phyloP scores from a whole-genome alignment of 257 asterid genomes.

The Solanum chilense region DNA sequence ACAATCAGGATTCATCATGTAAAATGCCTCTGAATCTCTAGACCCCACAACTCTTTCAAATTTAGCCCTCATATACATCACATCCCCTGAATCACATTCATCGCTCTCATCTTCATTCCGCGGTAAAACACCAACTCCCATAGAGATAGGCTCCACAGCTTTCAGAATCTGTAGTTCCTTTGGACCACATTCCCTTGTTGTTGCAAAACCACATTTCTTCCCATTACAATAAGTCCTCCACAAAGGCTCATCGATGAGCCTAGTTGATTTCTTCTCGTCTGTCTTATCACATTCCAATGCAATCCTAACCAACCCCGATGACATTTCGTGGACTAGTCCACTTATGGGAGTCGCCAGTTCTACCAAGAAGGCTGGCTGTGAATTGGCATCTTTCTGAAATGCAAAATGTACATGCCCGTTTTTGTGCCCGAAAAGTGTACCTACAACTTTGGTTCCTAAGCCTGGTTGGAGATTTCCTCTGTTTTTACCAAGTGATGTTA shows the following conservation, averaged over 20 bases:
- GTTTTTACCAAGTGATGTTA: conserved; percentile 22
- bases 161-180: conserved; percentile 32
- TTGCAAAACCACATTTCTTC: conserved; percentile 33
- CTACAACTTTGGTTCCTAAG: conserved; percentile 24
- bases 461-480: conserved; percentile 6
- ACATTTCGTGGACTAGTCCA: conserved; percentile 41
- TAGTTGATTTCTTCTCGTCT: conserved; percentile 4
- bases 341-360: conserved; percentile 42
- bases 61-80: conserved; percentile 55
- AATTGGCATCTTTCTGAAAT: conserved; percentile 32
- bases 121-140: conserved; percentile 48
- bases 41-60: conserved; percentile 63
- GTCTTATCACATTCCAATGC: conserved; percentile 39
- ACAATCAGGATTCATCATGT: conserved; percentile 54
- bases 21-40: conserved; percentile 50
- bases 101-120: background rate
- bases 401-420: conserved; percentile 36
- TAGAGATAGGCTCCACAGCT: conserved; percentile 42
- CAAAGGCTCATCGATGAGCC: conserved; percentile 27
- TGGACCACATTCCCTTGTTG: conserved; percentile 24
- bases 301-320: conserved; percentile 35
- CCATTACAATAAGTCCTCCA: conserved; percentile 52
- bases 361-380: conserved; percentile 26
- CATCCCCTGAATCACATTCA: conserved; percentile 3
- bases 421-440: conserved; percentile 41